Conservation (phyloP, 176 grass and related monocot species). For the Miscanthus lutarioriparius region DNA sequence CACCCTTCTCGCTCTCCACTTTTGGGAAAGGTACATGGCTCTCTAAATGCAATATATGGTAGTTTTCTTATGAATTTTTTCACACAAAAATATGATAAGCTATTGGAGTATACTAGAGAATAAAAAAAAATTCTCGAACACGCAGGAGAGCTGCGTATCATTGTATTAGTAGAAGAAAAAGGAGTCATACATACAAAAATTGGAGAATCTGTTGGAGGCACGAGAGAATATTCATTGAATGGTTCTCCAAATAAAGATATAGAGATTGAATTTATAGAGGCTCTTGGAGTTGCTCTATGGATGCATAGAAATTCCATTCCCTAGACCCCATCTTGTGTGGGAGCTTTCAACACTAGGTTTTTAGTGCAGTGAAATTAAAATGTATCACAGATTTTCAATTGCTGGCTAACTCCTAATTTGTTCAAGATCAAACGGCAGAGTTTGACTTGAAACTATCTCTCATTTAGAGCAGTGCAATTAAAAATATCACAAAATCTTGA, state of each 20-base stretch:
- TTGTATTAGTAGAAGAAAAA: no score
- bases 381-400: not conserved
- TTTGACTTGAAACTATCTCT: not conserved
- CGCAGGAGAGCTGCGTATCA: no score
- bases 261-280: not conserved
- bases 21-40: not conserved
- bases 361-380: not conserved
- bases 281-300: not conserved
- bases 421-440: not conserved
- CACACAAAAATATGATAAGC: not conserved
- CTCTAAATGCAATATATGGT: not conserved
- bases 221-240: not conserved
- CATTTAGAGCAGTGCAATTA: not conserved
- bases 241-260: not conserved
- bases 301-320: not conserved
- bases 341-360: not conserved
- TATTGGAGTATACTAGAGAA: not conserved
- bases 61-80: not conserved
- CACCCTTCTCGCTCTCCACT: not conserved
- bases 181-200: no score
- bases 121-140: no score
- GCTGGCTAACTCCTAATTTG: not conserved
- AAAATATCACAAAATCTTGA: slow-evolving; percentile 17
- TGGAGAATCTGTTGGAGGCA: not conserved
- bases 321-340: not conserved